Base-by-base conservation (phyloP, 2,329 filamentous ascomycete genomes). In the Cladophialophora yegresii region DNA sequence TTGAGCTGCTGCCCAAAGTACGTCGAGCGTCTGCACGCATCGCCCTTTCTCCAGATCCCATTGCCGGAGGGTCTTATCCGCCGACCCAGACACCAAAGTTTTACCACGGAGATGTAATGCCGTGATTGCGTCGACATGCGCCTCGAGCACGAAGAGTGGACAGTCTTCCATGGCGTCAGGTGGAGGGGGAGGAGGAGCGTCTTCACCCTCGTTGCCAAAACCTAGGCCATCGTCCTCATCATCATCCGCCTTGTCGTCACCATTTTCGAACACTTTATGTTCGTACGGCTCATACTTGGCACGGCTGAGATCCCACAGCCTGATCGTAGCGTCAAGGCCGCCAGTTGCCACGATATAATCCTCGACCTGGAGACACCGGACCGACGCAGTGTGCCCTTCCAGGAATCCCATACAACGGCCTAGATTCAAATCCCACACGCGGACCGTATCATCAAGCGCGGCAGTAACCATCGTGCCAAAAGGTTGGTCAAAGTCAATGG, bases 41-140 rank as follows among this genome's bases (percentile, higher is more conserved):
- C 95, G 89, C n/a, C 95, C 95, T 76, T 93, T 97, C 72, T 93
- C 91, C 56, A 99, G 83, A 80, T 99, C 95, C 95, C 95, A 99
- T 76, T 99, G 95, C 51, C 95, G 88, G 61, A 99, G 82, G 1
- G 95, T 99, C 83, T 99, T 99, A 80, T 99, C 95, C 0, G 95
- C 90, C 7, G 93, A 98, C 12, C 95, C 95, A 1, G 95, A 99
- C 33, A 99, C 92, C 16, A 99, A 84, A 0, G 91, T 92, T 70
- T 96, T 89, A 61, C 91, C 91, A 65, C 88, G 85, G 79, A 99
- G 96, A 78, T 98, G 89, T 26, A 99, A 83, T 7, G 95, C 93
- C 12, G 95, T 98, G 68, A 99, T 89, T 79, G 97, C 93, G 69
- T 92, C 93, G 28, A 99, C 88, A 73, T 99, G 95, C 0, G 93